Conservation (phyloP, 1,139 yeast species). For the Yamadazyma diospyri region DNA sequence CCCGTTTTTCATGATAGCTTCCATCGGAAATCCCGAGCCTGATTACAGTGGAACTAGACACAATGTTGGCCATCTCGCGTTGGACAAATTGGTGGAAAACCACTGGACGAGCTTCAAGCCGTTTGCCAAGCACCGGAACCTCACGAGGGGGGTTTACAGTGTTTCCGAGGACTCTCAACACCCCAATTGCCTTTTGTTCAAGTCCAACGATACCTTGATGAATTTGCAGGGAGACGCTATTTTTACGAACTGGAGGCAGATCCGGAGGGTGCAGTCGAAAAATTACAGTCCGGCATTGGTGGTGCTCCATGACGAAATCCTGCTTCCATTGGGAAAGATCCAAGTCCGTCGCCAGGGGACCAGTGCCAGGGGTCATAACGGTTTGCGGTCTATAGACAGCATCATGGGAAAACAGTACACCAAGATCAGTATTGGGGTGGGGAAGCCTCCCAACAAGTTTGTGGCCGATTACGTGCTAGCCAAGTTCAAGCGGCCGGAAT, state of each 20-base stretch:
- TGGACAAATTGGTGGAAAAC: constrained; percentile 29
- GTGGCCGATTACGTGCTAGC: constrained; percentile 65
- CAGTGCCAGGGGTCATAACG: constrained; percentile 78
- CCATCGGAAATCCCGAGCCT: constrained; percentile 79
- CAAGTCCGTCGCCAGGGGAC: constrained; percentile 55
- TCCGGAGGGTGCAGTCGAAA: constrained; percentile 17
- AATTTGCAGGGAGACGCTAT: constrained; percentile 62
- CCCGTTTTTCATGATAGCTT: constrained; percentile 44
- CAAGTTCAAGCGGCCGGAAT: constrained; percentile 38
- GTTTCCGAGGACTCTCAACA: constrained; percentile 17
- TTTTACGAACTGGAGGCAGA: constrained; percentile 42
- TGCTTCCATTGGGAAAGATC: constrained; percentile 57
- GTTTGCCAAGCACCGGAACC: constrained; percentile 20
- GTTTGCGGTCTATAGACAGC: constrained; percentile 55
- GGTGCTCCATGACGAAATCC: constrained; percentile 74
- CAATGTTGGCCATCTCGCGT: constrained; percentile 66
- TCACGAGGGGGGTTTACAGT: constrained; percentile 18
- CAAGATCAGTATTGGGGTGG: constrained; percentile 71
- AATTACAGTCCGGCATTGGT: constrained; percentile 38
- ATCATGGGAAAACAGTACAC: constrained; percentile 43
- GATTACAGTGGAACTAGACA: constrained; percentile 64
- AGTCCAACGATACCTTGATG: constrained; percentile 57
- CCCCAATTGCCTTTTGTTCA: constrained; percentile 26
- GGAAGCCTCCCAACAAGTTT: constrained; percentile 48
- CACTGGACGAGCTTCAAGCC: constrained; percentile 21